Evolutionary conservation across 192 early-diverging fungal species (phyloP).

Genomic region (Jimgerdemannia lactiflua): DNA sequence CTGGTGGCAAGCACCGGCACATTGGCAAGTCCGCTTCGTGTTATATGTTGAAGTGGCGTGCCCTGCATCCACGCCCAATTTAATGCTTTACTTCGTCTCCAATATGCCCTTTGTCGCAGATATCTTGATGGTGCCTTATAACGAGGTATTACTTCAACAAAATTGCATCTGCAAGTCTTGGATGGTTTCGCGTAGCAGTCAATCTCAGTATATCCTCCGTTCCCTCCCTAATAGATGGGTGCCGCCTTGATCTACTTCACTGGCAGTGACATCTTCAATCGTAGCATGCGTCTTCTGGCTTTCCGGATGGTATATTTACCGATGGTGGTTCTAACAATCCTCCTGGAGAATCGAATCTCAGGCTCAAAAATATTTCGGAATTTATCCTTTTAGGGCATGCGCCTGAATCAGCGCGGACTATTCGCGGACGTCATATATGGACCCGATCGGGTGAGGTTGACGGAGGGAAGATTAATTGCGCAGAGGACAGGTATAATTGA

Average conservation of each 20-base stretch:
- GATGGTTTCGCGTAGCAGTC: background rate
- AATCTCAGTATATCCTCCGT: background rate
- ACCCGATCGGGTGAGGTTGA: constrained; percentile 14
- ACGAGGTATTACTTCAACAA: background rate
- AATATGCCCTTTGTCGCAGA: background rate
- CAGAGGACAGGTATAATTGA: constrained; percentile 17
- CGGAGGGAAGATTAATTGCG: constrained; percentile 31
- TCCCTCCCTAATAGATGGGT: constrained; percentile 11
- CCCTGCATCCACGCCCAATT: background rate
- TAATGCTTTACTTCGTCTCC: no score
- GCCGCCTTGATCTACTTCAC: constrained; percentile 31
- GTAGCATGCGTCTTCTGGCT: constrained; percentile 35
- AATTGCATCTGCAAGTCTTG: no score
- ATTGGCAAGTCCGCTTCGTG: constrained; percentile 33
- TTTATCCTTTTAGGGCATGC: constrained; percentile 18
- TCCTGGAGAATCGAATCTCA: background rate
- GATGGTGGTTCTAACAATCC: no score
- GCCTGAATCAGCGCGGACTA: constrained; percentile 33
- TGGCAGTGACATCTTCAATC: constrained; percentile 41
- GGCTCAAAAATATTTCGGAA: background rate
- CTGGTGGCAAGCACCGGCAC: constrained; percentile 18
- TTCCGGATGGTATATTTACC: constrained; percentile 8
- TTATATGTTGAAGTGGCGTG: constrained; percentile 10
- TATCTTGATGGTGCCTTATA: background rate
- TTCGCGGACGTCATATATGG: constrained; percentile 26